These are phyloP conservation scores for Sporothrix sp. DNA, from an alignment of 2,329 filamentous ascomycete species.

Conservation along the genomic window DNA sequence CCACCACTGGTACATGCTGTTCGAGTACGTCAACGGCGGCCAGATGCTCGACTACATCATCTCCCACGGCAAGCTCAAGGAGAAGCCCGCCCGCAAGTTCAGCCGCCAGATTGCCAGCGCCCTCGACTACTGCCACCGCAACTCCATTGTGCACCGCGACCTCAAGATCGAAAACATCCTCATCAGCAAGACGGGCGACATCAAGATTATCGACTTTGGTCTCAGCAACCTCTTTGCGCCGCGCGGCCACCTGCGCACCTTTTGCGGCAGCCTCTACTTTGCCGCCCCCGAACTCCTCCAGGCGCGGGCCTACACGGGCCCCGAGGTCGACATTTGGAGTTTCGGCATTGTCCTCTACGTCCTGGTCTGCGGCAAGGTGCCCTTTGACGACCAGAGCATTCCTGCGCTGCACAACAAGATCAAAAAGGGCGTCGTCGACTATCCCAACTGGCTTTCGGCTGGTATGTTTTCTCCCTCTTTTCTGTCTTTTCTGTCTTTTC, in stretches of 20 bases:
- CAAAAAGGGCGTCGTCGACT: slow-evolving; percentile 93
- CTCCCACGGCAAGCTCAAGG: slow-evolving; percentile 91
- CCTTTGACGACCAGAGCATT: slow-evolving; percentile 99
- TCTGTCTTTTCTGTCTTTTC: background rate
- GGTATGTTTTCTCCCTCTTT: slow-evolving; percentile 45
- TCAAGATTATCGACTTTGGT: slow-evolving; percentile 98
- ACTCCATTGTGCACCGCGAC: slow-evolving; percentile 96
- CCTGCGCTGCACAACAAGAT: slow-evolving; percentile 96
- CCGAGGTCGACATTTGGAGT: slow-evolving; percentile 97
- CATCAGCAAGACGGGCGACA: slow-evolving; percentile 97
- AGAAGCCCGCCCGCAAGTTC: slow-evolving; percentile 97
- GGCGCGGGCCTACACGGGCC: slow-evolving; percentile 87
- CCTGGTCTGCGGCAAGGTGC: slow-evolving; percentile 92
- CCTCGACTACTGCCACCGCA: slow-evolving; percentile 92
- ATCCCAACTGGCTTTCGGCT: slow-evolving; percentile 82
- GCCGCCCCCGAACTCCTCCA: slow-evolving; percentile 91
- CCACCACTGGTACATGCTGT: slow-evolving; percentile 99
- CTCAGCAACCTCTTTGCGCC: slow-evolving; percentile 94
- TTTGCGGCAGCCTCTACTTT: slow-evolving; percentile 96
- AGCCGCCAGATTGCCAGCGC: slow-evolving; percentile 94
- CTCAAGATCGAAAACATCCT: slow-evolving; percentile 98
- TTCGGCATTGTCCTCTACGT: slow-evolving; percentile 98
- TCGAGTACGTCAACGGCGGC: slow-evolving; percentile 96
- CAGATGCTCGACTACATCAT: slow-evolving; percentile 99
- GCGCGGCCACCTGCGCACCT: slow-evolving; percentile 78